A percentile compares a stretch with the other conserved stretches of the same genome.
Conservation (phyloP, 1,139 yeast species). For the Taphrina wiesneri region DNA sequence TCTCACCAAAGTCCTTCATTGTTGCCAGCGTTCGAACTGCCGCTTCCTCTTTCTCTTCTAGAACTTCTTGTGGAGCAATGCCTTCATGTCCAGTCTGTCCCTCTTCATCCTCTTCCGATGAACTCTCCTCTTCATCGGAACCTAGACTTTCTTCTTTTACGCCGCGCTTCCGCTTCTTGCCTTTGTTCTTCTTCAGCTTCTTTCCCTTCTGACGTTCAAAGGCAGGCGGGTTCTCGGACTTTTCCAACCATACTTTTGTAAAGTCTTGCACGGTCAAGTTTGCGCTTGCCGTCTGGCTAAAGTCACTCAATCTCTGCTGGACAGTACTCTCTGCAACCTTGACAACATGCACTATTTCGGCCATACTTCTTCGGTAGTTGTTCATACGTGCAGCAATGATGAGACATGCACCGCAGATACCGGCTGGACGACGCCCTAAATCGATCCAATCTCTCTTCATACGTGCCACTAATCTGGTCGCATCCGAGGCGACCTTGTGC, state of each 20-base stretch:
- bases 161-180: constrained; percentile 33
- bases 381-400: constrained; percentile 94
- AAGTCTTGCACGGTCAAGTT: constrained; percentile 71
- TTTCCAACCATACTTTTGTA: constrained; percentile 55
- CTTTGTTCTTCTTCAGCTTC: constrained; percentile 37
- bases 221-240: constrained; percentile 76
- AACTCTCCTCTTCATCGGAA: neutral
- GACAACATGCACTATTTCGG: constrained; percentile 92
- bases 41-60: constrained; percentile 22
- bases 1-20: constrained; percentile 12
- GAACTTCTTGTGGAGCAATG: constrained; percentile 1
- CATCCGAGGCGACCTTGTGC: constrained; percentile 79
- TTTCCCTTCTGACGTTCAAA: constrained; percentile 55
- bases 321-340: constrained; percentile 93
- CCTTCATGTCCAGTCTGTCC: constrained; percentile 2
- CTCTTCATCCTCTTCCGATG: constrained; percentile 2
- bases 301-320: constrained; percentile 85
- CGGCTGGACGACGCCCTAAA: constrained; percentile 97
- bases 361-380: constrained; percentile 84
- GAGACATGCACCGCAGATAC: constrained; percentile 96
- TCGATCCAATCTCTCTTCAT: constrained; percentile 96
- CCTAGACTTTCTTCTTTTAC: constrained; percentile 37
- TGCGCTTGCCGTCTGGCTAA: constrained; percentile 75
- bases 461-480: constrained; percentile 78
- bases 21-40: constrained; percentile 26